Base-by-base conservation (phyloP, 1,284 basidiomycete species). In the Vanrija sp. region DNA sequence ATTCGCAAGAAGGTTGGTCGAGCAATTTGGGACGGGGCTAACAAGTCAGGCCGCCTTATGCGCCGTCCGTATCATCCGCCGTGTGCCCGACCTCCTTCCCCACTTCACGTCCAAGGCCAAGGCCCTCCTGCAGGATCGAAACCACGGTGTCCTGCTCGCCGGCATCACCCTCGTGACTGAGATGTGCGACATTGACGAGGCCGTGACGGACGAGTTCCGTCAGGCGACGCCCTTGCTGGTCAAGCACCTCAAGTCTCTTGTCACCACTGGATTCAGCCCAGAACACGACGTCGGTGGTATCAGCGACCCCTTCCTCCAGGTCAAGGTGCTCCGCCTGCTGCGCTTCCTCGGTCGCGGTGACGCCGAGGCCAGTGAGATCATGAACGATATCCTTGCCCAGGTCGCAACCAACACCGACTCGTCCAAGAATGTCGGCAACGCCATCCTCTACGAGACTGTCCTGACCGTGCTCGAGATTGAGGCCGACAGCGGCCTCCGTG, bases 241-340 rank as follows among this genome's bases (percentile, higher is more conserved):
- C 45, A 87, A 93, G 60, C 93, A 97, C 70, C 82, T 99, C 63
- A 98, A 98, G 75, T 88, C 90, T 3, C 80, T 98, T 44, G 91
- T 93, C 45, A 94, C 95, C 0, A 97, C 95, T 2, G 95, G 95
- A 18, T 98, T 98, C 75, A 96, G 92, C 63, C 95, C 96, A 20
- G 96, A 99, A 73, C 96, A 98, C 70, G 96, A 99, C 66, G 96
- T 99, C n/a, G 91, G 91, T 24, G 96, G 96, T 25, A 95, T 98
- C 74, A 98, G 95, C 22, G 96, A 99, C 75, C 96, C 96, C 2
- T 98, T 98, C 82, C 80, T 99, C 15, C 95, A 98, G 77, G 88
- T 95, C 68, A 98, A 98, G 77, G 86, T 97, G 42, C 79, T 99
- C n/a, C 86, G 92, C n/a, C 78, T 99, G 23, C 79, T 99, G 41